Percentiles rank a stretch among this genome's conserved stretches.
phyloP scores from a whole-genome alignment of 306 rosid genomes.

The Quercus mongolica region DNA sequence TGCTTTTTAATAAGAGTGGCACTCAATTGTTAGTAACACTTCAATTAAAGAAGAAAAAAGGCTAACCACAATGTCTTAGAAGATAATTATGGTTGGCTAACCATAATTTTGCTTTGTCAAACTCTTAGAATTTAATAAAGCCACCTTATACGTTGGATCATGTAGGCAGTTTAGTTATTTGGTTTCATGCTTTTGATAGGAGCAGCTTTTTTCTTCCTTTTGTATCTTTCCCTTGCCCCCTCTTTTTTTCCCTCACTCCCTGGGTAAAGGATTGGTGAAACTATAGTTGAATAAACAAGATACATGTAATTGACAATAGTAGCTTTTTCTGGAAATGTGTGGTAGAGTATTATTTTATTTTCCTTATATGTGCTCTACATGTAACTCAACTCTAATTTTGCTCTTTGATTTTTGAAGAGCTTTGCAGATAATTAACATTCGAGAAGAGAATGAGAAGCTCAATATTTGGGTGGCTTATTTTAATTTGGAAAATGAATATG shows the following conservation, averaged over 20 bases:
- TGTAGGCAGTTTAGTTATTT: neutral
- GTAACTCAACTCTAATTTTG: neutral
- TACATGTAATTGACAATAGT: neutral
- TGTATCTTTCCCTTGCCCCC: neutral
- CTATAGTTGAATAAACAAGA: neutral
- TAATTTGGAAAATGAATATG: conserved; percentile 82
- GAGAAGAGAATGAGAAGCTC: conserved; percentile 90
- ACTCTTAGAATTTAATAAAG: neutral
- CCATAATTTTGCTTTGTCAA: too few species aligned
- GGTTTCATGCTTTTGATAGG: neutral
- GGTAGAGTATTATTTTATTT: neutral
- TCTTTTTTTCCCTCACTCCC: neutral
- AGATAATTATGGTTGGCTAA: too few species aligned
- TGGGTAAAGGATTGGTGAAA: neutral
- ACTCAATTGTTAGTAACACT: neutral
- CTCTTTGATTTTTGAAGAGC: conserved; percentile 51
- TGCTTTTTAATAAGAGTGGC: neutral
- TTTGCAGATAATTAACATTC: conserved; percentile 73
- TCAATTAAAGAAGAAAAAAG: too few species aligned
- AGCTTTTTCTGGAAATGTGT: neutral
- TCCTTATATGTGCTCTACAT: neutral
- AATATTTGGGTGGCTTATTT: conserved; percentile 91
- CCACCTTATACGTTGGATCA: neutral
- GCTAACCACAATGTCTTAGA: too few species aligned
- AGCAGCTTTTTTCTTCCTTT: neutral